Conservation (phyloP, 2,329 filamentous ascomycete genomes). For the Colletotrichum scovillei region DNA sequence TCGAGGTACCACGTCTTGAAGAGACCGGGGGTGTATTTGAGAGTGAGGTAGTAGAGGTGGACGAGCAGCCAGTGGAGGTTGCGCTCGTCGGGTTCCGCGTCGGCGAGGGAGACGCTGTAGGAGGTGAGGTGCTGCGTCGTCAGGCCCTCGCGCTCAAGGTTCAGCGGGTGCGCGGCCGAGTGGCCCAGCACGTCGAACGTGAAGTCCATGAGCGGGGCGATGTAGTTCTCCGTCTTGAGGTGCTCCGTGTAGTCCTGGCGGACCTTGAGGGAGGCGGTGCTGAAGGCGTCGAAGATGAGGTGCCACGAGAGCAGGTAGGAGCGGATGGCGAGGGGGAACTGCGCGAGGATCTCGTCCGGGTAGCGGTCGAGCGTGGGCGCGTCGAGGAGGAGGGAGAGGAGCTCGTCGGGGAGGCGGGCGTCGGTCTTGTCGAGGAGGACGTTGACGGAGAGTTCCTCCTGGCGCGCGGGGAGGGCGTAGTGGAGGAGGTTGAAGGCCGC, state of each 20-base stretch:
- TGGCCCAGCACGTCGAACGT: constrained; percentile 88
- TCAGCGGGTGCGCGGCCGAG: constrained; percentile 77
- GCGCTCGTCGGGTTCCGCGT: constrained; percentile 72
- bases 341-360: constrained; percentile 71
- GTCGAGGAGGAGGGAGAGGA: constrained; percentile 85
- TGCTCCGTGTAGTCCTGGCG: constrained; percentile 83
- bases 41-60: constrained; percentile 85
- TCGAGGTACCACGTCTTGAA: constrained; percentile 89
- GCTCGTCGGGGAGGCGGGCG: constrained; percentile 82
- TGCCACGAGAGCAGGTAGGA: constrained; percentile 91
- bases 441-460: constrained; percentile 87
- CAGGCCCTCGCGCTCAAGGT: constrained; percentile 76
- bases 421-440: constrained; percentile 76
- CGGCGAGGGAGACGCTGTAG: constrained; percentile 64
- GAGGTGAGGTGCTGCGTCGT: constrained; percentile 64
- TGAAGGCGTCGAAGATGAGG: constrained; percentile 88
- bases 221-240: constrained; percentile 78
- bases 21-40: constrained; percentile 81
- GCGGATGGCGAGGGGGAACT: constrained; percentile 77
- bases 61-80: constrained; percentile 86
- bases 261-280: constrained; percentile 82
- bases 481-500: constrained; percentile 86
- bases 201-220: constrained; percentile 79
- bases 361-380: constrained; percentile 78
- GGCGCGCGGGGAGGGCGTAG: constrained; percentile 78